Evolutionary conservation across 345 rosid species (phyloP).

Genomic region (Gossypium sturtianum): DNA sequence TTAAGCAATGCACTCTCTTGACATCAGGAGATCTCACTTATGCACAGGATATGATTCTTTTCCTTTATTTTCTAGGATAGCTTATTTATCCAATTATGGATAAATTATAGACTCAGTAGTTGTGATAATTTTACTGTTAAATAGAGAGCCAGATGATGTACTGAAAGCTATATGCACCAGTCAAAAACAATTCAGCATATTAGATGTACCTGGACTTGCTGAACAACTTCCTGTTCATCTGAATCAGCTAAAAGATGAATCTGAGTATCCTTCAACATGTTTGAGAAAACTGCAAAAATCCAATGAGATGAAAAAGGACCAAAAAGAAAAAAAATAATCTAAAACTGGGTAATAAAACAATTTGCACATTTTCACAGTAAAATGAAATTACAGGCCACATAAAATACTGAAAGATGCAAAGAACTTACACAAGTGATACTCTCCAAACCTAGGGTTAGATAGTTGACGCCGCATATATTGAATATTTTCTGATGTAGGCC

Average conservation of each 20-base stretch:
- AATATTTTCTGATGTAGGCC: constrained; percentile 82
- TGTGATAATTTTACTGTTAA: not conserved
- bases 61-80: not conserved
- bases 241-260: constrained; percentile 96
- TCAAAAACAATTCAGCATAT: not conserved
- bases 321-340: not conserved
- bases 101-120: not conserved
- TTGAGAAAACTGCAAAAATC: constrained; percentile 79
- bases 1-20: not conserved
- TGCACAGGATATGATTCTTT: constrained; percentile 2
- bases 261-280: constrained; percentile 92
- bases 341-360: not conserved
- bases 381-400: not conserved
- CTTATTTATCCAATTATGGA: not conserved
- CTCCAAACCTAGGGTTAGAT: constrained; percentile 81
- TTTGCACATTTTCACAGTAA: not conserved
- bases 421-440: constrained; percentile 74
- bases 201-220: constrained; percentile 85
- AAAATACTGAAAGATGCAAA: not conserved
- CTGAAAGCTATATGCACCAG: not conserved
- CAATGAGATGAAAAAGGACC: constrained; percentile 3
- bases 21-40: not conserved
- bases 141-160: not conserved
- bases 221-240: constrained; percentile 92
- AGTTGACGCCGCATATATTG: constrained; percentile 81